A percentile compares a stretch with the other conserved stretches of the same genome.
These are phyloP conservation scores for Fusarium compactum DNA, from an alignment of 2,329 filamentous ascomycete species.

Conservation along the genomic window DNA sequence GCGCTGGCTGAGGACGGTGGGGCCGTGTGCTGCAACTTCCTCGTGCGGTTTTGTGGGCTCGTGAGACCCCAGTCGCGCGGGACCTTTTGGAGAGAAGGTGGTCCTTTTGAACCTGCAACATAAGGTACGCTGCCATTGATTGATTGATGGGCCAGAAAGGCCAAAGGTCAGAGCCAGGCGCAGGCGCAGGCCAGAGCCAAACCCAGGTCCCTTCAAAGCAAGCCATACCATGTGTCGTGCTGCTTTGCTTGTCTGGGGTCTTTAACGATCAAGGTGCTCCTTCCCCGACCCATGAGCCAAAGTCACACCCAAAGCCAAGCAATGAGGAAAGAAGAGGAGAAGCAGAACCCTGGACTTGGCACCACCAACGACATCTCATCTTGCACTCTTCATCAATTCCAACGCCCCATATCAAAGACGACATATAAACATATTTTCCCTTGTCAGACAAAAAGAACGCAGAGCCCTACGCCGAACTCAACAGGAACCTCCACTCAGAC, in stretches of 20 bases:
- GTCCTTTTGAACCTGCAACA: constrained; percentile 42
- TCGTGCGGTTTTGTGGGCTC: constrained; percentile 42
- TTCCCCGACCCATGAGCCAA: constrained; percentile 27
- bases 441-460: constrained; percentile 4
- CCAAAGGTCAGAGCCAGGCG: constrained; percentile 11
- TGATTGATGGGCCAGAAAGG: not conserved
- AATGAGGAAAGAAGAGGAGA: constrained; percentile 13
- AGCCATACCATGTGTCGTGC: constrained; percentile 40
- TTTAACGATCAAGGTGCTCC: constrained; percentile 26
- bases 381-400: constrained; percentile 7
- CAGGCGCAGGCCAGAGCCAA: constrained; percentile 19
- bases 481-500: constrained; percentile 16
- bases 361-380: constrained; percentile 25
- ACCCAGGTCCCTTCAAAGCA: constrained; percentile 28
- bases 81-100: constrained; percentile 48
- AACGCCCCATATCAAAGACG: not conserved
- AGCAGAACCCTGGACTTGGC: constrained; percentile 23
- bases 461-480: constrained; percentile 19
- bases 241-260: constrained; percentile 11
- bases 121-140: constrained; percentile 18
- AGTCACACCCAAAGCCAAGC: constrained; percentile 20
- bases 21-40: constrained; percentile 40
- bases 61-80: constrained; percentile 43
- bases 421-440: not conserved
- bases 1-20: constrained; percentile 28